Evolutionary conservation across 2,329 filamentous ascomycete genomes (phyloP), one percentile per base, ranked within the genome.

Genomic region (Arthrobotrys sinensis): DNA sequence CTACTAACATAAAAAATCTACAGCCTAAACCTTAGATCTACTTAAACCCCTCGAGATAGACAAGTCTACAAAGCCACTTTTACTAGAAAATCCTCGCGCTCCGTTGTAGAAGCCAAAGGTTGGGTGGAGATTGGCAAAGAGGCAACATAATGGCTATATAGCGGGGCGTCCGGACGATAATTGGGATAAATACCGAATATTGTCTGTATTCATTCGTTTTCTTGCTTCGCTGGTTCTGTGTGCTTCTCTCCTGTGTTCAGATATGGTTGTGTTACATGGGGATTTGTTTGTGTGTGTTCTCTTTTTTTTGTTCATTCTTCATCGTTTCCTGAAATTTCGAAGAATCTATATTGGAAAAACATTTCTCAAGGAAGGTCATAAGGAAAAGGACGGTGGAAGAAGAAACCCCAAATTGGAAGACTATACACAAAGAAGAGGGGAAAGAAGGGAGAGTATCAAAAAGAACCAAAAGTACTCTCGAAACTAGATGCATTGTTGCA

Each of bases 1-100:
- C 40, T 48, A 48, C 16, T 48, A 24, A 24, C 16, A 48, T 48
- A 45, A 45, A 14, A 5, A 43, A 43, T 7, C 14, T 60, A 57
- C 19, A 24, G 32, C 12, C 19, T 53, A 53, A 19, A 32, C 14
- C 1, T n/a, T 63, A 65, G 7, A 52, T 62, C 73, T 77, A 77
- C 73, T 77, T 77, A 77, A 77, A 77, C 46, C 65, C 45, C 73
- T 71, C 73, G 36, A 34, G n/a, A 60, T 52, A 53, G 70, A 43
- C 55, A 8, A 11, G 32, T 76, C 24, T 65, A 77, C 52, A 62
- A 55, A 65, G 36, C 45, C 45, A 46, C 38, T 66, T 66, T 57
- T 34, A 66, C 55, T 16, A 40, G 36, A 60, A 60, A 11, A 60
- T 43, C 53, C 34, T 67, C 50, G 73, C 73, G 73, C 73, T 50